Conservation (phyloP, 768 basidiomycete genomes). For the Scleroderma bovista region DNA sequence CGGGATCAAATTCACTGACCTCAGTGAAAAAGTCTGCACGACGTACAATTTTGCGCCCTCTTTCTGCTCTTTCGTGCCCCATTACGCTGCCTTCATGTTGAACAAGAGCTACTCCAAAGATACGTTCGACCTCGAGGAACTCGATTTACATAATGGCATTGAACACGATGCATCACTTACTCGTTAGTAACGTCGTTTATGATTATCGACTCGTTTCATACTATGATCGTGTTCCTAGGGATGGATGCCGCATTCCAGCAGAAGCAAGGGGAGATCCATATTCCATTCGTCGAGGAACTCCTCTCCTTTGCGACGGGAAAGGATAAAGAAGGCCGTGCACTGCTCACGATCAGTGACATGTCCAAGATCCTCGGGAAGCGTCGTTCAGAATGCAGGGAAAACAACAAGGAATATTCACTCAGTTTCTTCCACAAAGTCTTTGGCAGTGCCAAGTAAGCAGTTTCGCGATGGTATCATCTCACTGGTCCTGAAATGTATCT, state of each 20-base stretch:
- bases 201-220: neutral
- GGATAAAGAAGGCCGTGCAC: constrained; percentile 36
- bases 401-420: constrained; percentile 56
- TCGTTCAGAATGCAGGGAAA: constrained; percentile 48
- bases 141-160: constrained; percentile 65
- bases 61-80: constrained; percentile 65
- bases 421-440: constrained; percentile 54
- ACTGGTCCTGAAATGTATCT: neutral
- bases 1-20: constrained; percentile 56
- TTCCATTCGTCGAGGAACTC: constrained; percentile 50
- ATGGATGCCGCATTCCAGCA: constrained; percentile 43
- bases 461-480: neutral
- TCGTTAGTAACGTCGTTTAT: constrained; percentile 15
- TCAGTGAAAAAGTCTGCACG: constrained; percentile 37
- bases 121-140: constrained; percentile 58
- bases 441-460: constrained; percentile 60
- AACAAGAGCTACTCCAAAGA: constrained; percentile 50
- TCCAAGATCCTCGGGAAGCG: constrained; percentile 55
- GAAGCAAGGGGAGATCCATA: constrained; percentile 49
- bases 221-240: constrained; percentile 33
- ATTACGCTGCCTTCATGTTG: constrained; percentile 53
- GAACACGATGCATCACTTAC: constrained; percentile 32
- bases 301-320: constrained; percentile 57
- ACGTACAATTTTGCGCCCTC: constrained; percentile 68
- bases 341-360: constrained; percentile 56